Base-by-base conservation (phyloP, 208 protist genomes). In the Trypanosoma lewisi region DNA sequence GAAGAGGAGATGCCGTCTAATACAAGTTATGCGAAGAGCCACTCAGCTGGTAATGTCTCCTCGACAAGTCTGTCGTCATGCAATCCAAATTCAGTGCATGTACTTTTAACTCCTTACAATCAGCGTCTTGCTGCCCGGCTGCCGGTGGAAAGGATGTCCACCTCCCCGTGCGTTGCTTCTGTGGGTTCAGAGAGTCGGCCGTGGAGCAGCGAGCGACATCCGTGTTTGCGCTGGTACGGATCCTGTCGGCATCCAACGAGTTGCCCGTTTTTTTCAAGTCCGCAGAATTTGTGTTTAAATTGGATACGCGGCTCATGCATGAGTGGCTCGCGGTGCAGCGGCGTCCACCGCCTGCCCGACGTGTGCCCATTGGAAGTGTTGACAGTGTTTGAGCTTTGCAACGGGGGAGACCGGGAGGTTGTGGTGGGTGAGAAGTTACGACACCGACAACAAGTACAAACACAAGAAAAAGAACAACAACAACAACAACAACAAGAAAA, bases 221-320 rank as follows among this genome's bases (percentile, higher is more conserved):
- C 87, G 2, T 93, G 87, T 52, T 56, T 93, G 69, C 70, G 70
- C 2, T 89, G 72, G 80, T 91, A 90, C 66, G 77, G 82, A 50
- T 75, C 67, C 34, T 93, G 87, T 72, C 78, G 82, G 34, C 78
- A 93, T 57, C 31, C 77, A n/a, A 79, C 68, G 9, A 81, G 70
- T 57, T 93, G 87, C 68, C 39, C 74, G 31, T 93, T 86, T 66
- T 69, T 61, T 9, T 42, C 52, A 37, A 56, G 70, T 27, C 87
- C 87, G 34, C 82, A 70, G 44, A 93, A 91, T 67, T 41, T 91
- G 25, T 93, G 87, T 54, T 49, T 93, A n/a, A 82, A 83, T 67
- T 93, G 87, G 84, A 62, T 90, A 11, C 79, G 80, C 39, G 78
- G 73, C 23, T 74, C 70, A 9, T 93, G 87, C 50, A 71, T 71